Conservation (phyloP, 495 filamentous ascomycete species). For the Penicillium desertorum region DNA sequence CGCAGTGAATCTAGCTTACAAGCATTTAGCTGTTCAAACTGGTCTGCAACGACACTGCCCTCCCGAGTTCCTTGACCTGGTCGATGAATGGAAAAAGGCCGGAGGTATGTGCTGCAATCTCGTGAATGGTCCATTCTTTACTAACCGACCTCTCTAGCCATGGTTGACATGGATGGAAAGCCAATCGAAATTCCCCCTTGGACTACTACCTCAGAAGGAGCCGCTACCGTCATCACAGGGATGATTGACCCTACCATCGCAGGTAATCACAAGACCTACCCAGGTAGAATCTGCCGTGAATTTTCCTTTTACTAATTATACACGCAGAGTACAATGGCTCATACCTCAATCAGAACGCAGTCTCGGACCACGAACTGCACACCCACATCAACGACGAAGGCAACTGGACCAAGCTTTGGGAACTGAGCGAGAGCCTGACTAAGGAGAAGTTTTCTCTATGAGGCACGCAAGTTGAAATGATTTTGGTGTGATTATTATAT, state of each 20-base stretch:
- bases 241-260: conserved; percentile 27
- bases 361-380: conserved; percentile 23
- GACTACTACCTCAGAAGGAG: conserved; percentile 22
- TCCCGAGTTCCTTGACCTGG: conserved; percentile 3
- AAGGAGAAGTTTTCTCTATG: conserved; percentile 11
- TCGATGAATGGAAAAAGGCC: conserved; percentile 15
- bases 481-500: not conserved
- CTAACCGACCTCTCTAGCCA: conserved; percentile 3
- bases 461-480: not conserved
- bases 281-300: too few species aligned
- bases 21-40: conserved; percentile 13
- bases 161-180: conserved; percentile 20
- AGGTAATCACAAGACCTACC: not conserved
- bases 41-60: conserved; percentile 22
- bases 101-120: conserved; percentile 6
- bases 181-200: conserved; percentile 13
- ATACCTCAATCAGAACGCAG: conserved; percentile 19
- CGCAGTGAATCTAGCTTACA: not conserved
- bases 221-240: conserved; percentile 24
- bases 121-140: not conserved
- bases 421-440: conserved; percentile 19
- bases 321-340: conserved; percentile 13
- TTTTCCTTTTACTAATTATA: not conserved
- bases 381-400: conserved; percentile 17
- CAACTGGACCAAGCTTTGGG: conserved; percentile 23